Percentiles rank a stretch among this genome's conserved stretches.
These are phyloP conservation scores for Lotmaria passim DNA, from an alignment of 208 protist species.

Conservation along the genomic window DNA sequence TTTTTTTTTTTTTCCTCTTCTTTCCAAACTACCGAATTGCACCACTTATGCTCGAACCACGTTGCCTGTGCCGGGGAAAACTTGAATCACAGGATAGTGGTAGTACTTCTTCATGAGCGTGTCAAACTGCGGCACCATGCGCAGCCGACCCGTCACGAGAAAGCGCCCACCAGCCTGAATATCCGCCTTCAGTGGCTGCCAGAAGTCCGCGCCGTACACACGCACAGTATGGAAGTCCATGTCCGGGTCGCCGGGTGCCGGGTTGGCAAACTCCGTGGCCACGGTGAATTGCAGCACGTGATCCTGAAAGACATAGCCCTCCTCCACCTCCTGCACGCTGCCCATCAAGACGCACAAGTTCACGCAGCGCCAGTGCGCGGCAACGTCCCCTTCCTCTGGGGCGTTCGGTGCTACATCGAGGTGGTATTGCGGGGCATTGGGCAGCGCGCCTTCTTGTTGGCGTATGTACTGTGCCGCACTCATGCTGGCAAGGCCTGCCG, in stretches of 20 bases:
- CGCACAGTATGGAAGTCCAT: constrained; percentile 89
- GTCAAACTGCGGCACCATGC: constrained; percentile 90
- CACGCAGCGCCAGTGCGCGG: constrained; percentile 85
- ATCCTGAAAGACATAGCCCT: constrained; percentile 88
- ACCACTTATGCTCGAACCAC: constrained; percentile 21
- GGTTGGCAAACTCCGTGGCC: constrained; percentile 78
- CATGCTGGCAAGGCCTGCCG: neutral
- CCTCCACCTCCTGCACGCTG: constrained; percentile 73
- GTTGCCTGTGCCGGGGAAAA: constrained; percentile 61
- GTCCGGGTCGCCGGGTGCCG: constrained; percentile 81
- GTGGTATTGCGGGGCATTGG: constrained; percentile 80
- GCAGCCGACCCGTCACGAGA: constrained; percentile 73
- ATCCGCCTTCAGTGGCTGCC: constrained; percentile 44
- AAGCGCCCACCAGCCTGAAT: constrained; percentile 52
- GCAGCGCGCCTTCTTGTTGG: constrained; percentile 62
- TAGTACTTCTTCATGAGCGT: constrained; percentile 79
- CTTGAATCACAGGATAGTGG: constrained; percentile 88
- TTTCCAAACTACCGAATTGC: no score
- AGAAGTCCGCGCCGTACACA: constrained; percentile 66
- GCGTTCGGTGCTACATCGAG: constrained; percentile 87
- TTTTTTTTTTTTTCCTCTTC: neutral
- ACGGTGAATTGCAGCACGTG: constrained; percentile 88
- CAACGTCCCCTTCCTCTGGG: constrained; percentile 84
- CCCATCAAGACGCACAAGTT: constrained; percentile 85
- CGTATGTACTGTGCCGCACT: constrained; percentile 55